Base-by-base conservation (phyloP, 768 basidiomycete genomes). In the Sistotremastrum niveocremeum region DNA sequence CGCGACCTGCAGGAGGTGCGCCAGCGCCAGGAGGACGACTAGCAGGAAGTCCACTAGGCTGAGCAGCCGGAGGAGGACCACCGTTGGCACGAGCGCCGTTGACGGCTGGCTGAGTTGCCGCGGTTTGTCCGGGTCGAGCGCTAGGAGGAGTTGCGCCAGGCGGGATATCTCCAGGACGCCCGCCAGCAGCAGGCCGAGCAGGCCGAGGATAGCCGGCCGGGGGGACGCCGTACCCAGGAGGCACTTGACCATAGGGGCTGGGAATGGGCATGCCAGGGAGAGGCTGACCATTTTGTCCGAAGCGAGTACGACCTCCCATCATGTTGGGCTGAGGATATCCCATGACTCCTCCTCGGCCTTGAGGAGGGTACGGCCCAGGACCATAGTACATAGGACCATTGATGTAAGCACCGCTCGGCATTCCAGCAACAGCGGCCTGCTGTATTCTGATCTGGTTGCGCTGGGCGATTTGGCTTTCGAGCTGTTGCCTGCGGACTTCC, bases 391-490 rank as follows among this genome's bases (percentile, higher is more conserved):
- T 80, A 37, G 86, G 86, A 10, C 76, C 75, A 58, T 81, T 78
- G 69, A 93, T 76, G 72, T 86, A 84, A 50, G 83, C 79, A 52
- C 78, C 76, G 46, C 60, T 60, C 45, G 88, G 84, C 48, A 93
- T 72, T 43, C 79, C 86, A 52, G 85, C 83, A 40, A 87, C 86
- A 49, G 85, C 88, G 51, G 86, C 85, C 71, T 97, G 94, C 60
- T 93, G 90, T 77, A 93, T 83, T 51, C 94, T 76, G 62, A 93
- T 89, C 67, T 97, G 89, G 67, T 89, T 86, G 62, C 95, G 90
- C 68, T 97, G 91, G 52, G 89, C 89, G 60, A 97, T 93, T 73
- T 98, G 95, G 60, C 86, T 91, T 71, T 98, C 95, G 56, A 99
- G 77, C 64, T 98, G 93, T 65, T 98, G 94, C 59, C 93, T 79